phyloP scores from a whole-genome alignment of 2,329 filamentous ascomycete genomes.

The Chrysoporthe austroafricana region DNA sequence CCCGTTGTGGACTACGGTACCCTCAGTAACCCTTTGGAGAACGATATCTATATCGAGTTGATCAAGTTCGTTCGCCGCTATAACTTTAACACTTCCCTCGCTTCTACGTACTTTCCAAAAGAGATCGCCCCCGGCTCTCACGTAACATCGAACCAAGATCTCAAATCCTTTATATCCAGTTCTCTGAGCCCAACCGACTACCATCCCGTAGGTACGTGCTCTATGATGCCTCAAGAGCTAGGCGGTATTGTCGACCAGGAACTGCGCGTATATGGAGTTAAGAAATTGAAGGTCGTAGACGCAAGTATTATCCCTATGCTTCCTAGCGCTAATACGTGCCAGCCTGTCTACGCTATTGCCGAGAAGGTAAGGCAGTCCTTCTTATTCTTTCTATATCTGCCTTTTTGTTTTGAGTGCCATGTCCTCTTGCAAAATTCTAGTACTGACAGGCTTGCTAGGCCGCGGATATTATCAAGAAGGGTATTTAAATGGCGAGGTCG shows the following conservation, averaged over 20 bases:
- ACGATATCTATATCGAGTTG: slow-evolving; percentile 43
- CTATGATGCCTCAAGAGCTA: slow-evolving; percentile 45
- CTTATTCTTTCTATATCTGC: too few relatives aligned
- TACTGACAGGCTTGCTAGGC: slow-evolving; percentile 33
- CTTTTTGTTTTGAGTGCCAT: not conserved
- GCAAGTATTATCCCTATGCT: slow-evolving; percentile 46
- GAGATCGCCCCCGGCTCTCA: slow-evolving; percentile 40
- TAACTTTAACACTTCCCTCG: slow-evolving; percentile 42
- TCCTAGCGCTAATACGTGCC: slow-evolving; percentile 38
- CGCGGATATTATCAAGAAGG: slow-evolving; percentile 34
- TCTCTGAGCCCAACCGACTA: slow-evolving; percentile 36
- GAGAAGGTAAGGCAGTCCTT: slow-evolving; percentile 39
- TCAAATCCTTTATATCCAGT: slow-evolving; percentile 33
- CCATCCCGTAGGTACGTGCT: slow-evolving; percentile 44
- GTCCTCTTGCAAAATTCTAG: not conserved
- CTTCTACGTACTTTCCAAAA: slow-evolving; percentile 37
- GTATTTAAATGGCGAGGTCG: not conserved
- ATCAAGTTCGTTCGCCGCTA: slow-evolving; percentile 42
- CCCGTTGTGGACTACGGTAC: slow-evolving; percentile 45
- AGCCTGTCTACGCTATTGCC: slow-evolving; percentile 30
- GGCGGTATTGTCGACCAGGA: slow-evolving; percentile 47
- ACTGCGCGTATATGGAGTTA: slow-evolving; percentile 39
- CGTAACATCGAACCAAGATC: slow-evolving; percentile 39
- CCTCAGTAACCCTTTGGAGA: slow-evolving; percentile 44
- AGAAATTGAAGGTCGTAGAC: slow-evolving; percentile 46